Evolutionary conservation across 257 asterid species (phyloP), one percentile per base, ranked within the genome.

Genomic region (Nemophila menziesii): DNA sequence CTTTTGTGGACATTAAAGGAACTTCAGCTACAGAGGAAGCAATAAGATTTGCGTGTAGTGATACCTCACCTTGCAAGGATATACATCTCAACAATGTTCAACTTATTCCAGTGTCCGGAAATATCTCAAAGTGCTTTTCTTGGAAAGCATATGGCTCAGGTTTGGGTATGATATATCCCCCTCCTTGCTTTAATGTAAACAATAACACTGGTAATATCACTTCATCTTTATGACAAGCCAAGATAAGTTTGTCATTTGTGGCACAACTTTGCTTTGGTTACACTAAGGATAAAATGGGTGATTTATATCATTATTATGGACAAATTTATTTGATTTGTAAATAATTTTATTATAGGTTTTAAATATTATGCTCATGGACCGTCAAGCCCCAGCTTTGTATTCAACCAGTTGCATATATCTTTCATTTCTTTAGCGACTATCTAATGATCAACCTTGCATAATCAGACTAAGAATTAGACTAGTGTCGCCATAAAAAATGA

Each of bases 91-190:
- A 82, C 44, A 63, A 86, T 48, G 46, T 86, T 33, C 67, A 68
- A 10, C 77, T 86, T 7, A 17, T 48, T 8, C 42, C 84, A 0
- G 4, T 39, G 16, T 20, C 57, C 3, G 84, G 62, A 0, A 52
- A 75, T 6, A 54, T 38, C 13, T 66, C 68, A 11, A 70, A 43
- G 12, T 77, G 92, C 0, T 64, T 57, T 57, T 86, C 94, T 49
- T 86, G 96, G 96, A 60, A 82, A 52, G 90, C 93, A 8, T 58
- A 74, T 16, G 96, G 96, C 11, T 64, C 66, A 11, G 74, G 60
- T 57, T 44, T 63, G 1, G 82, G 86, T 10, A 4, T 26, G 14
- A 55, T 76, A 2, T 61, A 64, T 24, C 94, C 96, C 1, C 39
- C 64, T 0, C 55, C 84, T 40, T 86, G 96, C 56, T 48, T 86